Evolutionary conservation across 2,329 filamentous ascomycete species (phyloP), one percentile per base, ranked within the genome.

Genomic region (Colletotrichum cuscutae): DNA sequence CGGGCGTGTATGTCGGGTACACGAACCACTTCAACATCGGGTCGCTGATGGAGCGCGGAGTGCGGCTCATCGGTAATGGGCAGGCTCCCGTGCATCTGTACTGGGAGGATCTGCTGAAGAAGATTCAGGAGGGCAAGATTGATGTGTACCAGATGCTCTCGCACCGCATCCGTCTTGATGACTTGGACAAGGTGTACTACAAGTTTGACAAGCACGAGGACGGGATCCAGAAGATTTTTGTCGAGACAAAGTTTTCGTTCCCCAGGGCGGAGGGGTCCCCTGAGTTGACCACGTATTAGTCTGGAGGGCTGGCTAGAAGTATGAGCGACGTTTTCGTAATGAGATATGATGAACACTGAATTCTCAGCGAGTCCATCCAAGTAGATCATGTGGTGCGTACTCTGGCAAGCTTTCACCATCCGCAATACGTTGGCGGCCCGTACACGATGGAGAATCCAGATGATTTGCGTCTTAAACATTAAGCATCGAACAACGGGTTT

Each of bases 11-110:
- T 72, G 87, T 89, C 32, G 89, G 89, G 72, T 91, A 89, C 74
- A 94, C 92, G 26, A 95, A 95, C 82, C 92, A 94, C 81, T 94
- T 96, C 86, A 94, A 94, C 82, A 91, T 96, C 76, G 94, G 95
- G 11, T 91, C 93, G 0, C 80, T 97, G 15, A 97, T 97, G 94
- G 91, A 97, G 83, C 91, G 93, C 37, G 94, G 94, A n/a, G 90
- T 97, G 76, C 91, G 93, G 1, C 88, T 97, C 57, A 95, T 91
- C 56, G 89, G 90, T 22, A 90, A 90, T 77, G 89, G 89, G 1
- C 89, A 91, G 77, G 89, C 89, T 0, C 94, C 94, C 0, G 94
- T 97, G 0, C 94, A 96, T 77, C 89, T 92, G 78, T 97, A 97
- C 84, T 97, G 94, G 95, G 87, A 94, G 28, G 89, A 93, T 4